These are phyloP conservation scores for Wickerhamiella spandovensis DNA, from an alignment of 805 yeast genomes.

Conservation along the genomic window DNA sequence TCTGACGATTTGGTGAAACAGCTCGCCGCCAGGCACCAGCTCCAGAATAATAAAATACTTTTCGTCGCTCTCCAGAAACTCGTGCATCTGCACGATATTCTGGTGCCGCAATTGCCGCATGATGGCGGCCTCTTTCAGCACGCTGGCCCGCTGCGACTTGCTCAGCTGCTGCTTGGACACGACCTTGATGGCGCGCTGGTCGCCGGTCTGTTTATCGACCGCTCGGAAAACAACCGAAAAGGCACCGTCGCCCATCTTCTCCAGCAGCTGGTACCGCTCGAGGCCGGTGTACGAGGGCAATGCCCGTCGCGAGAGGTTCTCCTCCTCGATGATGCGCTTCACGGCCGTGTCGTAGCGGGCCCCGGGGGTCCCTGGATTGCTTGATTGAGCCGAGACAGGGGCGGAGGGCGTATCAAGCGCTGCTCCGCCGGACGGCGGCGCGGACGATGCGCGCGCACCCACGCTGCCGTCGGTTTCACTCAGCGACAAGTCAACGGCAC, in stretches of 20 bases:
- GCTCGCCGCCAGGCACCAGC: constrained; percentile 64
- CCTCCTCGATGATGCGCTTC: constrained; percentile 29
- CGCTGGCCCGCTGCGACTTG: constrained; percentile 25
- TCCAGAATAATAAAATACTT: constrained; percentile 56
- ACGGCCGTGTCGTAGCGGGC: constrained; percentile 18
- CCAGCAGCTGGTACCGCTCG: constrained; percentile 25
- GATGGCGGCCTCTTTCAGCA: constrained; percentile 58
- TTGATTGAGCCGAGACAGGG: constrained; percentile 2
- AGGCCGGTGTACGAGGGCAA: constrained; percentile 29
- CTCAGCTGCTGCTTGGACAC: constrained; percentile 46
- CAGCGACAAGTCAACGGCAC: constrained; percentile 3
- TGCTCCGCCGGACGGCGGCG: background rate
- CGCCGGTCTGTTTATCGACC: constrained; percentile 29
- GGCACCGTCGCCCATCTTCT: constrained; percentile 57
- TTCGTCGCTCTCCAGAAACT: constrained; percentile 36
- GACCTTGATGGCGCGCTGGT: constrained; percentile 60
- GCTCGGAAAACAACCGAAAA: constrained; percentile 79
- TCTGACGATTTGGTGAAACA: constrained; percentile 66
- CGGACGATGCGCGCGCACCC: background rate
- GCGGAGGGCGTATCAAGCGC: background rate
- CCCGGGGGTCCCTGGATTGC: background rate
- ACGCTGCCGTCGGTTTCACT: constrained; percentile 1
- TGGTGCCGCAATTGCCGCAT: constrained; percentile 53
- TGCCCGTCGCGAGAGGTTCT: constrained; percentile 20
- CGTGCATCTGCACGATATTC: constrained; percentile 44